Evolutionary conservation across 495 filamentous ascomycete species (phyloP), one percentile per base, ranked within the genome.

Genomic region (Bryoglossum gracile): DNA sequence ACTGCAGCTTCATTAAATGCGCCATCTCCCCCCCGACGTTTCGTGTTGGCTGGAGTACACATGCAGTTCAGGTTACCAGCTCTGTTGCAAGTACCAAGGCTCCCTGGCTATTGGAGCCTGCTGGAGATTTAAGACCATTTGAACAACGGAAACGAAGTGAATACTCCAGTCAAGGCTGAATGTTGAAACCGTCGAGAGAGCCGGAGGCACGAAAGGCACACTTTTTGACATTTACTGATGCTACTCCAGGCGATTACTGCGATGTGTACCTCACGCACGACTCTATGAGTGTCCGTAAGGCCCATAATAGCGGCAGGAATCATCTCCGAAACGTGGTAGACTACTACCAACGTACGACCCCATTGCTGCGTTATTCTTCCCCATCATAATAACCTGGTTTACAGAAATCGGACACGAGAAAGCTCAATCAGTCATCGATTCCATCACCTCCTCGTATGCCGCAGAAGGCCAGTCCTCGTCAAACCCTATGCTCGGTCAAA

Each of bases 261-360:
- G 92, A 98, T 83, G 94, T 98, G 66, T 98, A 98, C 76, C 86
- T 98, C 56, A 98, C 94, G 49, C 92, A 98, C 76, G 94, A 98
- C 81, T 94, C 87, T 11, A 98, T 97, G 90, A 94, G 87, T 71
- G 92, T 98, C 62, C 87, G 92, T 61, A 96, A 96, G 70, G 92
- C 92, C 13, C 92, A 98, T 69, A 98, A 98, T 74, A 85, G 79
- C 59, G 92, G 92, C 50, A 80, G 91, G 38, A 98, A 98, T 69
- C 92, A 98, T 62, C 73, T 97, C 40, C 85, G 94, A 53, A 98
- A 98, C 65, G 92, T 98, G 10, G 80, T 95, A 57, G 89, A 95
- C 54, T 99, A 99, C 71, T 99, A 99, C 69, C 89, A 96, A 71
- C 87, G 88, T 92, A 75, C 40, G 73, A 62, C 35, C 24, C 46